A percentile compares a stretch with the other conserved stretches of the same genome.
phyloP scores from a whole-genome alignment of 2,329 filamentous ascomycete genomes.

The Stagonosporopsis tanaceti region DNA sequence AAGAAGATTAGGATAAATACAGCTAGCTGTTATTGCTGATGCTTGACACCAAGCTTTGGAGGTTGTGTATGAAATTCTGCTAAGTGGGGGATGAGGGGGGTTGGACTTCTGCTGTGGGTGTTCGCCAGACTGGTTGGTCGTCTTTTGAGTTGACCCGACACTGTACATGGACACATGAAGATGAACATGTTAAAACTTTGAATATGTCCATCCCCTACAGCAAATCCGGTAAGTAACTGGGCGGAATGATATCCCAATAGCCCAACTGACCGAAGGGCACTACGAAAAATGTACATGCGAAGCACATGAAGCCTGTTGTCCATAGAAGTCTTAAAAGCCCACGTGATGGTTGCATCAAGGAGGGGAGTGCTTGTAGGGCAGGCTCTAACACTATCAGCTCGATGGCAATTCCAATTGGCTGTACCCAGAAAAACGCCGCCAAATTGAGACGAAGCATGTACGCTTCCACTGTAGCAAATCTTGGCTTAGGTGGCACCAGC shows the following conservation, averaged over 20 bases:
- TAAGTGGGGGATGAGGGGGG: too few species aligned
- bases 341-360: neutral
- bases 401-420: slow-evolving; percentile 14
- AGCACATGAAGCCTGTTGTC: slow-evolving; percentile 6
- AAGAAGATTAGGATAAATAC: too few species aligned
- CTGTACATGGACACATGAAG: too few species aligned
- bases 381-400: slow-evolving; percentile 15
- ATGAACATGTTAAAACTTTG: too few species aligned
- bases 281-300: slow-evolving; percentile 4
- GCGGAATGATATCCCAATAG: slow-evolving; percentile 13
- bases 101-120: too few species aligned
- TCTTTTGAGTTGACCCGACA: too few species aligned
- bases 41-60: too few species aligned
- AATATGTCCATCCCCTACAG: too few species aligned
- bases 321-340: neutral
- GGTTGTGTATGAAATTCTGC: too few species aligned
- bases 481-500: slow-evolving; percentile 16
- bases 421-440: slow-evolving; percentile 19
- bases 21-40: too few species aligned
- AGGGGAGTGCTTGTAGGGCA: neutral
- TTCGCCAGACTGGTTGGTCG: too few species aligned
- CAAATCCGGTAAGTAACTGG: neutral
- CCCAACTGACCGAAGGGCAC: slow-evolving; percentile 14
- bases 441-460: slow-evolving; percentile 5
- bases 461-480: neutral